Base-by-base conservation (phyloP, 371 early-diverging fungal species). In the Phascolomyces articulosus region DNA sequence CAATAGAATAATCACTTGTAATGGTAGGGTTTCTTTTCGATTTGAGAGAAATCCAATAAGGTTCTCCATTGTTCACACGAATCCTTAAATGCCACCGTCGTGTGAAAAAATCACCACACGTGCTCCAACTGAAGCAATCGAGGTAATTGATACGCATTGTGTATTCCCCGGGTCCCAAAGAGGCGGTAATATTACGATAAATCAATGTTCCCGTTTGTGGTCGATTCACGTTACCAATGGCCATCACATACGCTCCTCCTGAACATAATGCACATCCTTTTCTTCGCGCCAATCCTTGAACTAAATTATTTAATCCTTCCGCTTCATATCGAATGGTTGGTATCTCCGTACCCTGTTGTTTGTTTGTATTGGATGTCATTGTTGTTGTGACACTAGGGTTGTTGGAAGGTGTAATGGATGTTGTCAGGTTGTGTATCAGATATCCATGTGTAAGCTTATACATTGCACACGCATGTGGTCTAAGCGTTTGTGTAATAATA, bases 221-320 rank as follows among this genome's bases (percentile, higher is more conserved):
- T 31, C 53, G 67, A 62, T 67, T 62, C 20, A 67, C 67, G 21
- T 67, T 67, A 15, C 67, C 67, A 54, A 67, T 55, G 10, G 67
- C 67, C 8, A 67, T 63, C 4, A 67, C 63, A 21, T 62, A 31
- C 16, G 67, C 62, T 28, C 49, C 49, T 2, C 58, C 62, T n/a
- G 49, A 57, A 20, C 63, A 58, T n/a, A 41, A 20, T 41, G 21
- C 21, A 10, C 62, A 58, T 3, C 67, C 67, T 53, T 58, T 62
- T 10, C 67, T 29, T 23, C 67, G 67, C 8, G 67, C 56, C n/a
- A 67, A 53, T 2, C 67, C 67, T 11, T 57, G 54, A 2, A 68
- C 63, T 1, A n/a, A 15, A 27, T 68, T 68, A 9, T 23, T 34
- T 9, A 68, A 40, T 6, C 28, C 56, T 31, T 60, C 69, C 9